phyloP scores from a whole-genome alignment of 352 stramenopile genomes.

The Globisporangium apiculatum region DNA sequence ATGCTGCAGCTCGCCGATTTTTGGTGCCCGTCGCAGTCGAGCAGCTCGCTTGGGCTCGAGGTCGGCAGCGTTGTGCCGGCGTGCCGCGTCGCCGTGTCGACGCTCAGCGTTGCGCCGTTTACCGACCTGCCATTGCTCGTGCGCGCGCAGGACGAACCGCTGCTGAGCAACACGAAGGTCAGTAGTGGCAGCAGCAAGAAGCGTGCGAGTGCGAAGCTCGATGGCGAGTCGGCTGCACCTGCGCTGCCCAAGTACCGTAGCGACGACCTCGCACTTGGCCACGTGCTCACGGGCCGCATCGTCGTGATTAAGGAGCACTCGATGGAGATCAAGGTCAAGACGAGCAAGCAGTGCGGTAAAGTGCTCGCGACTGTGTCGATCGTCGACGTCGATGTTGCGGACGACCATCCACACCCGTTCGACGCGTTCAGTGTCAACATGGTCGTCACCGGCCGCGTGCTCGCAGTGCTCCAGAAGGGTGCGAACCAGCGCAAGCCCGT shows the following conservation, averaged over 20 bases:
- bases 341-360: constrained; percentile 66
- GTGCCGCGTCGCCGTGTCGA: constrained; percentile 37
- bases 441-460: constrained; percentile 55
- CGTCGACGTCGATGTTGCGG: constrained; percentile 66
- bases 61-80: constrained; percentile 24
- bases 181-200: constrained; percentile 22
- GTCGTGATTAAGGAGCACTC: constrained; percentile 68
- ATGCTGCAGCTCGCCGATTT: constrained; percentile 73
- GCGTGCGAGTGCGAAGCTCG: constrained; percentile 12
- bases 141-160: constrained; percentile 41
- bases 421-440: constrained; percentile 74
- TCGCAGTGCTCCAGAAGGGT: constrained; percentile 65
- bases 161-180: constrained; percentile 16
- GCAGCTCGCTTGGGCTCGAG: constrained; percentile 44
- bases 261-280: constrained; percentile 55
- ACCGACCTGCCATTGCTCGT: constrained; percentile 61
- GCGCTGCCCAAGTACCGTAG: constrained; percentile 61
- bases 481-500: constrained; percentile 84
- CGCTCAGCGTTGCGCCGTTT: constrained; percentile 57
- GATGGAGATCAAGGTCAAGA: constrained; percentile 82
- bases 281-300: constrained; percentile 63
- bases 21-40: constrained; percentile 62
- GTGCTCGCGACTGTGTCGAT: constrained; percentile 73
- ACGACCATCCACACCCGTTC: constrained; percentile 64
- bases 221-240: constrained; percentile 18